Evolutionary conservation across 768 basidiomycete genomes (phyloP), one percentile per base, ranked within the genome.

Genomic region (Lyophyllum decastes): DNA sequence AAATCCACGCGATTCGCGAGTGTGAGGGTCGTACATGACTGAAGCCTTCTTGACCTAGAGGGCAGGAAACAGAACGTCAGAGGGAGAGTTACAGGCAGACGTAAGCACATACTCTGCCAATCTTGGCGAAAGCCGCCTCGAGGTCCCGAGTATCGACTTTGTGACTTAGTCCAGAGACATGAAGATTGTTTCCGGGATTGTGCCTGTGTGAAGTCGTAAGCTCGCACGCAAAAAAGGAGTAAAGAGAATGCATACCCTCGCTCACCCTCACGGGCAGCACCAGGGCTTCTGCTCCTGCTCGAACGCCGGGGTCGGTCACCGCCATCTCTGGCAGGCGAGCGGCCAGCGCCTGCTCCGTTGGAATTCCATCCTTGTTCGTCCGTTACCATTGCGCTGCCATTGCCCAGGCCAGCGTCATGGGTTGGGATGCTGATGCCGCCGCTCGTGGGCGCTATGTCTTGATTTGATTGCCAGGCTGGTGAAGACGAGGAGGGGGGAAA

Each of bases 71-170:
- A 55, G 9, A 21, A 33, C 11, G 16, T 16, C 4, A 8, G 8
- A 14, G 7, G 10, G 6, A 3, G 26, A 9, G 12, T 1, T 19
- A n/a, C n/a, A n/a, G 9, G 22, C 4, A 19, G 2, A 30, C 25
- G 6, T 7, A 14, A 6, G 2, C 3, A 80, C 87, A 60, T 64
- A 93, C 93, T 66, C 88, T 81, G 55, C 97, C 97, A 73, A 88
- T 84, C 74, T 95, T 95, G 59, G 85, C 80, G 70, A 99, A 99
- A 8, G 86, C 85, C 14, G 86, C 84, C 73, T 97, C 94, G 54
- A 99, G 88, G 65, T 93, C 89, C 54, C 90, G 86, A 34, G 90
- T 90, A 67, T 94, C 94, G 56, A 83, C 74, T 65, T 74, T 77
- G 62, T 79, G 79, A 47, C 78, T 81, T 30, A 88, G 73, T 24